phyloP scores from a whole-genome alignment of 257 asterid species.

The Handroanthus guayacan region DNA sequence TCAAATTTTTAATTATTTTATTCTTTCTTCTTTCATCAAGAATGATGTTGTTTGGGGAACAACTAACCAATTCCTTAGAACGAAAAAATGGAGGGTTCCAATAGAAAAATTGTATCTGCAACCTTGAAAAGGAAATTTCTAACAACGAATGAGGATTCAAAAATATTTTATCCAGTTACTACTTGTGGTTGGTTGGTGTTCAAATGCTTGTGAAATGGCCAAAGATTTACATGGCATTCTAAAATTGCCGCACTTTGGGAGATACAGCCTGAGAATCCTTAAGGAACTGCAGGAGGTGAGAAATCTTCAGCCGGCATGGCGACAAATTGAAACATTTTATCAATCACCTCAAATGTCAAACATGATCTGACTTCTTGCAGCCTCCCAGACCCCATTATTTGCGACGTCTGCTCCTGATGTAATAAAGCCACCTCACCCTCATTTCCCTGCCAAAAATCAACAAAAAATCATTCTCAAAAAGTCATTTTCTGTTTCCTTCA shows the following conservation, averaged over 20 bases:
- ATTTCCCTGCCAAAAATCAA: conserved; percentile 50
- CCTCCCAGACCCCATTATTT: conserved; percentile 92
- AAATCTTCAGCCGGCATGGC: conserved; percentile 98
- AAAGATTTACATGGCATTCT: conserved; percentile 84
- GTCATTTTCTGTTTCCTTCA: too few relatives aligned
- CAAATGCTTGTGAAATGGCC: conserved; percentile 84
- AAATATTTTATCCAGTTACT: too few relatives aligned
- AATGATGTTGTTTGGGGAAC: too few relatives aligned
- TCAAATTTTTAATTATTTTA: too few relatives aligned
- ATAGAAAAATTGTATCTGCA: too few relatives aligned
- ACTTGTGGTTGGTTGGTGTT: too few relatives aligned
- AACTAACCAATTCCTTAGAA: too few relatives aligned
- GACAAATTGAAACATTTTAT: conserved; percentile 73
- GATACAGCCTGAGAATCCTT: conserved; percentile 57
- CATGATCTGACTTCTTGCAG: conserved; percentile 76
- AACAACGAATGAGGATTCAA: too few relatives aligned
- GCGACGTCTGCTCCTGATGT: conserved; percentile 88
- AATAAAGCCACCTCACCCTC: conserved; percentile 67
- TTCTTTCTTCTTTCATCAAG: too few relatives aligned
- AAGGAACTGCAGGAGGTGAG: conserved; percentile 85
- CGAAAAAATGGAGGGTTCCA: too few relatives aligned
- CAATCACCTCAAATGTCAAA: conserved; percentile 79
- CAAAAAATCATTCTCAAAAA: too few relatives aligned
- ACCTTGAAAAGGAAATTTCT: too few relatives aligned
- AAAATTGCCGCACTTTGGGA: conserved; percentile 75